phyloP scores from a whole-genome alignment of 2,329 filamentous ascomycete genomes.

The Paecilomyces dactylethromorphus region DNA sequence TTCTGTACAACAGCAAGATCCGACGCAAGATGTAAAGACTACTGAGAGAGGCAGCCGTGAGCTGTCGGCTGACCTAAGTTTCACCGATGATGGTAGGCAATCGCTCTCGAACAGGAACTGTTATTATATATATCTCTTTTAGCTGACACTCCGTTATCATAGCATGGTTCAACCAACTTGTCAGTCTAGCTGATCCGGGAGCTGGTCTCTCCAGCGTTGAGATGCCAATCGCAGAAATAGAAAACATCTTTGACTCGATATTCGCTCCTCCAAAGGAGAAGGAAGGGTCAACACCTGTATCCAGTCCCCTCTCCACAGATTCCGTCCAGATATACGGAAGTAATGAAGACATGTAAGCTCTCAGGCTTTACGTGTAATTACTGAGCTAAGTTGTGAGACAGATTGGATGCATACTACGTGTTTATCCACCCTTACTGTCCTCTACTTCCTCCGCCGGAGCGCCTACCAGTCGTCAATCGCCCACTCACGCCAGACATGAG shows the following conservation, averaged over 20 bases:
- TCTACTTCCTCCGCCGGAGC: conserved; percentile 18
- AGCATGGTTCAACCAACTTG: conserved; percentile 13
- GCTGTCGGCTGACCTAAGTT: neutral
- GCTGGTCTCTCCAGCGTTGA: conserved; percentile 43
- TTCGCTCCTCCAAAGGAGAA: conserved; percentile 5
- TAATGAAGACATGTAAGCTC: conserved; percentile 36
- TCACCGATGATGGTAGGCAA: neutral
- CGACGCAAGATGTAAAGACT: neutral
- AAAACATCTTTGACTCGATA: conserved; percentile 41
- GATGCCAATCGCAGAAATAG: conserved; percentile 42
- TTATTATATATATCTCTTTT: conserved; percentile 47
- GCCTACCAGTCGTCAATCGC: conserved; percentile 9
- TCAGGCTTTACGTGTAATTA: neutral
- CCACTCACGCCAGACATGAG: conserved; percentile 4
- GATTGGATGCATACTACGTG: conserved; percentile 24
- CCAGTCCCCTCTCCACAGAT: neutral
- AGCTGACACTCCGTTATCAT: neutral
- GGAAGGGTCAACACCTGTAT: neutral
- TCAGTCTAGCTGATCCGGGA: conserved; percentile 36
- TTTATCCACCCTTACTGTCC: conserved; percentile 25
- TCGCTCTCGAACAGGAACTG: neutral
- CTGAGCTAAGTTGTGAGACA: conserved; percentile 6
- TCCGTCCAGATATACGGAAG: conserved; percentile 38
- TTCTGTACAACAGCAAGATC: neutral
- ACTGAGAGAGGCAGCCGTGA: neutral